Evolutionary conservation across 192 early-diverging fungal genomes (phyloP), one percentile per base, ranked within the genome.

Genomic region (Coemansia sp.): DNA sequence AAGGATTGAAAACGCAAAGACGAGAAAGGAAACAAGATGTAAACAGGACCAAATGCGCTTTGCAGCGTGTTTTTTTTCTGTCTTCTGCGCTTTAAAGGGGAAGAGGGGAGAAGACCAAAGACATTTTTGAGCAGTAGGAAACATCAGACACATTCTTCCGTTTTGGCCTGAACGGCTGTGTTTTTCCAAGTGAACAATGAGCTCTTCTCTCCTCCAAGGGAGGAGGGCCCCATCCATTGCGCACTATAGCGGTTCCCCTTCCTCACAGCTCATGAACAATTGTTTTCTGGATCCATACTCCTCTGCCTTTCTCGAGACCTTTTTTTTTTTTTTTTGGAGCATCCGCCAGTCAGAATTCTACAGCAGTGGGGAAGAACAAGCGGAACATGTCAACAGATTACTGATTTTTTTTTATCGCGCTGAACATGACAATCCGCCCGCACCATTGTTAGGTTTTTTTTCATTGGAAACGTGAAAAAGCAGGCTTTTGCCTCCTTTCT

Each of bases 1-100:
- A n/a, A n/a, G n/a, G n/a, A 48, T 38, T n/a, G 18, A 67, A 34
- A 67, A 34, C 45, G 52, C n/a, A 58, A 60, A 66, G 45, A 35
- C 39, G 33, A 53, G 41, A 33, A 48, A 34, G 39, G 14, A 58
- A 69, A n/a, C 5, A 38, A 52, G 23, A 57, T 8, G 30, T 15
- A 24, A 35, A 24, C n/a, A 59, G 8, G 5, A 23, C 62, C 38
- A n/a, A 58, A 58, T 26, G 10, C 20, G 51, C 51, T 26, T 12
- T 18, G 18, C 48, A 49, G 2, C 4, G 20, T 21, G 20, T 41
- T 14, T 41, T 41, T 41, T 30, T 30, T 30, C 3, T 30, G 1
- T 30, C 3, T 30, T 30, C 30, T 30, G 3, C 30, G 30, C 44
- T 46, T 46, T 46, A 46, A 46, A 14, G 14, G 44, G 44, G 44